Percentiles rank a stretch among this genome's conserved stretches.
Evolutionary conservation across 345 rosid species (phyloP).

Genomic region (Gossypium sturtianum): DNA sequence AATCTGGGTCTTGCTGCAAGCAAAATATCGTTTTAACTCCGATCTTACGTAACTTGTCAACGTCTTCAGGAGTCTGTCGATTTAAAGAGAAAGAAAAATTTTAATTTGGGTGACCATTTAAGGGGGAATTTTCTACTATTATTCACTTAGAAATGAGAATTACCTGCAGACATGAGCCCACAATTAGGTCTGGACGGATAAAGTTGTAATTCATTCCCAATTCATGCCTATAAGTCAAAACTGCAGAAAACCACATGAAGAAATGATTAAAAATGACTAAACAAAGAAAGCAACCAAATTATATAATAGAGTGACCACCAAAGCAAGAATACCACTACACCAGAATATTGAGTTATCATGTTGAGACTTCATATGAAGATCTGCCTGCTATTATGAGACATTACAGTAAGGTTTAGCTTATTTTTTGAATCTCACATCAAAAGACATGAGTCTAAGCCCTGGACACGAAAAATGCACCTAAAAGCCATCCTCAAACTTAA

Average conservation of each 20-base stretch:
- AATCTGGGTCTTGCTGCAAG: slow-evolving; percentile 87
- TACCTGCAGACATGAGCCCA: slow-evolving; percentile 98
- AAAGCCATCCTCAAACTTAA: neutral
- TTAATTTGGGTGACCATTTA: neutral
- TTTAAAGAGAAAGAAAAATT: neutral
- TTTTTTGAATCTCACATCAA: neutral
- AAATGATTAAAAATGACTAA: slow-evolving; percentile 16
- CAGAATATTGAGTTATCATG: neutral
- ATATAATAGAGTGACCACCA: neutral
- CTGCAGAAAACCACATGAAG: slow-evolving; percentile 39
- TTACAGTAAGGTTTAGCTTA: neutral
- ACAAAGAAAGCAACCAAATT: neutral
- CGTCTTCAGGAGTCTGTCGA: slow-evolving; percentile 72
- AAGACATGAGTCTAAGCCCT: neutral
- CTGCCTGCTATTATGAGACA: neutral
- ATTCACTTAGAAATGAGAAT: slow-evolving; percentile 12
- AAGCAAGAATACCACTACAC: neutral
- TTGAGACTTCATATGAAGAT: neutral
- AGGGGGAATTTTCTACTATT: neutral
- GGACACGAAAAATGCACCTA: neutral
- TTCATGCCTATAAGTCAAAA: slow-evolving; percentile 89
- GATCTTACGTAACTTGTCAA: slow-evolving; percentile 71
- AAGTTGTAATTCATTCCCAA: slow-evolving; percentile 90
- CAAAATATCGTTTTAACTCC: slow-evolving; percentile 95
- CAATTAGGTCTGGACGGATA: slow-evolving; percentile 78